Percentiles rank a stretch among this genome's conserved stretches.
phyloP scores from a whole-genome alignment of 2,329 filamentous ascomycete species.

The Clathrospora elynae region DNA sequence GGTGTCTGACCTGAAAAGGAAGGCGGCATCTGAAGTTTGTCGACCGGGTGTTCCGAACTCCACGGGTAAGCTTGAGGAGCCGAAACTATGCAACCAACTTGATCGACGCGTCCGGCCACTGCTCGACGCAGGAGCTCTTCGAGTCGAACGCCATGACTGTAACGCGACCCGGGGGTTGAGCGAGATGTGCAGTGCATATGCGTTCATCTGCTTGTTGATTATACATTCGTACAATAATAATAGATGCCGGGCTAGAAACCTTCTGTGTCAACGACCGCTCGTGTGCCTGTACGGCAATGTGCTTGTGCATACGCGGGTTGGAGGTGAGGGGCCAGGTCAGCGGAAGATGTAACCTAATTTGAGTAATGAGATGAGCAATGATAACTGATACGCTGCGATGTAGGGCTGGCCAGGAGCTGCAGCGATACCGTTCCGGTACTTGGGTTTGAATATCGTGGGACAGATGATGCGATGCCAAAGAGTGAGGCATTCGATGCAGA shows the following conservation, averaged over 20 bases:
- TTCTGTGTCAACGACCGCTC: background rate
- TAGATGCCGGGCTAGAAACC: slow-evolving; percentile 1
- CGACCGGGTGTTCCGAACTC: too few species aligned
- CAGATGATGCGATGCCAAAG: slow-evolving; percentile 29
- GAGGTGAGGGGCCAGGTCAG: slow-evolving; percentile 27
- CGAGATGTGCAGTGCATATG: too few species aligned
- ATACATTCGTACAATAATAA: too few species aligned
- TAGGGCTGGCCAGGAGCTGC: slow-evolving; percentile 31
- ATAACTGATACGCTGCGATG: slow-evolving; percentile 30
- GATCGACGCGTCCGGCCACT: too few species aligned
- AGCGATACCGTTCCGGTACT: slow-evolving; percentile 27
- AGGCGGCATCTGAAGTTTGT: too few species aligned
- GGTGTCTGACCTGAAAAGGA: too few species aligned
- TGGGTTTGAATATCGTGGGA: slow-evolving; percentile 26
- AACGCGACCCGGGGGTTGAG: too few species aligned
- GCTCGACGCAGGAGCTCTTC: too few species aligned
- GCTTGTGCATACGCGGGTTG: slow-evolving; percentile 9
- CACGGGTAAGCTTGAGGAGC: too few species aligned
- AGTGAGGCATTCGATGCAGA: slow-evolving; percentile 17
- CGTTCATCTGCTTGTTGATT: too few species aligned
- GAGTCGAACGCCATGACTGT: too few species aligned
- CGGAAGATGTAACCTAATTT: slow-evolving; percentile 42
- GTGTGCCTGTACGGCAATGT: slow-evolving; percentile 1
- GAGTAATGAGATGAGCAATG: slow-evolving; percentile 35
- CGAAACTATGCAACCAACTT: too few species aligned